phyloP scores from a whole-genome alignment of 306 rosid genomes.

The Prunus dulcis region DNA sequence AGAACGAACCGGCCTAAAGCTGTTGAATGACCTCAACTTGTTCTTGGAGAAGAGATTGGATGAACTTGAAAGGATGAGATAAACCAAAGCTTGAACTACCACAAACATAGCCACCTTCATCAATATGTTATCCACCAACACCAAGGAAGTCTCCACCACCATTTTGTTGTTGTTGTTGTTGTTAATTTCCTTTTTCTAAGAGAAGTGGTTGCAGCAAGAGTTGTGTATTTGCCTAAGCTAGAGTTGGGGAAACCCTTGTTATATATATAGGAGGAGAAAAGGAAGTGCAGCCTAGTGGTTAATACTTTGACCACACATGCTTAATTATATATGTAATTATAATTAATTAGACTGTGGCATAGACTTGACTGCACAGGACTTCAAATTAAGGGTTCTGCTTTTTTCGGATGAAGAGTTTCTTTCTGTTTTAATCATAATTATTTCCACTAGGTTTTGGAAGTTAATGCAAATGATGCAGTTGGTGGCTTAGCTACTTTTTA shows the following conservation, averaged over 20 bases:
- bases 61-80: constrained; percentile 25
- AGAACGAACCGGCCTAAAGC: constrained; percentile 21
- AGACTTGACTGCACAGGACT: neutral
- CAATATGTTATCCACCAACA: neutral
- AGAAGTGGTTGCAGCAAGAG: neutral
- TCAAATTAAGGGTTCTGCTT: too few species aligned
- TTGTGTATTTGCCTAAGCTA: neutral
- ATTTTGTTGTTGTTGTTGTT: neutral
- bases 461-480: neutral
- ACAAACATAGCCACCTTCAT: constrained; percentile 25
- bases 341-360: neutral
- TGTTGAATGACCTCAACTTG: constrained; percentile 17
- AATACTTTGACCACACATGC: neutral
- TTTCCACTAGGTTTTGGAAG: neutral
- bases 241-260: neutral
- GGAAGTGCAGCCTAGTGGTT: neutral
- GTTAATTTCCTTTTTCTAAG: neutral
- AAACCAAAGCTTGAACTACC: constrained; percentile 29
- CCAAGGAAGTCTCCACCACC: neutral
- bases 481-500: neutral
- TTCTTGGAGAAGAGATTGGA: constrained; percentile 26
- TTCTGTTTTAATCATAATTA: too few species aligned
- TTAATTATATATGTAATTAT: neutral
- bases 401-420: too few species aligned
- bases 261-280: neutral